Base-by-base conservation (phyloP, 2,329 filamentous ascomycete genomes). In the Amesomyces nigricolor region DNA sequence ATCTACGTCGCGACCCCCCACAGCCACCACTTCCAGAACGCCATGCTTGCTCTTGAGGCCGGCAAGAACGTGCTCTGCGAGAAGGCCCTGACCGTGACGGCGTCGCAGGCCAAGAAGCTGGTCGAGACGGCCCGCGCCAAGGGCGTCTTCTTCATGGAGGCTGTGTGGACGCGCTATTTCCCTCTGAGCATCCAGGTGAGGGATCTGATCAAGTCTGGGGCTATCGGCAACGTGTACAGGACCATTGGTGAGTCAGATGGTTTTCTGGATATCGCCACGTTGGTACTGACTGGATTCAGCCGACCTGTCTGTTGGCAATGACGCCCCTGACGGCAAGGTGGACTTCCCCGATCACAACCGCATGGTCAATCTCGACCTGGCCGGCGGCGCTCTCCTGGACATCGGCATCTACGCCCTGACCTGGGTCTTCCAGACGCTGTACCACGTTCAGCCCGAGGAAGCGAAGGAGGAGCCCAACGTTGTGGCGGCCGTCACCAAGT, bases 21-120 rank as follows among this genome's bases (percentile, higher is more conserved):
- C 74, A 91, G 88, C 64, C 91, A 95, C 71, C 91, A 96, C 75
- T 95, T 91, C 75, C 89, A 95, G 70, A 92, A 96, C 72, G 81
- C 83, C 61, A 89, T 91, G 82, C 80, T 95, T n/a, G 87, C 85
- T 43, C 78, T 96, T 39, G 81, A 89, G 62, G 88, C 87, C 7
- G 88, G 89, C 65, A 96, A 95, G 78, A 80, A 92, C 65, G 89
- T 96, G 30, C 80, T 96, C 35, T 95, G 90, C 71, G 91, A 96
- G 72, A 96, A 96, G 77, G 83, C 91, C 0, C 86, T 96, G 65
- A 95, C 90, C 1, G 88, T 92, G 60, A 95, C 87, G 61, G 89
- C 87, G 2, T 77, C 82, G 9, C 91, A 96, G 72, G 77, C 87
- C 22, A 82, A 81, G 71, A 83, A 83, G 68, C 78, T 96, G 26